phyloP scores from a whole-genome alignment of 116 monocot genomes.

The Cymodocea nodosa region DNA sequence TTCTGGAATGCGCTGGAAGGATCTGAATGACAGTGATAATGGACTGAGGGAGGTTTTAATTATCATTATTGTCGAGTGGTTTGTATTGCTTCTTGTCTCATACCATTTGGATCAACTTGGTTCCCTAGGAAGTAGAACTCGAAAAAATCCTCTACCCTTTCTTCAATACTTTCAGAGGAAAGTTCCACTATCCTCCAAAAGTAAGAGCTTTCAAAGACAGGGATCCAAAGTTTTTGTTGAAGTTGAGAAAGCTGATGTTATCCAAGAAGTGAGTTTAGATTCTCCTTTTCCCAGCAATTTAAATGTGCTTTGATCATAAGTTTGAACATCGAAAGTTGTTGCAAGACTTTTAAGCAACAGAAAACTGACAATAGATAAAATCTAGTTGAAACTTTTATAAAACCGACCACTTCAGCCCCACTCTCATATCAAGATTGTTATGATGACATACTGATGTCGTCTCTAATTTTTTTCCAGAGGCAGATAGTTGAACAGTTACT shows the following conservation, averaged over 20 bases:
- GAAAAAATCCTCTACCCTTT: slow-evolving; percentile 29
- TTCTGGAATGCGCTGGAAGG: slow-evolving; percentile 60
- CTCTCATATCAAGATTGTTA: not conserved
- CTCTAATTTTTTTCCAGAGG: slow-evolving; percentile 26
- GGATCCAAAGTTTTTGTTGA: slow-evolving; percentile 34
- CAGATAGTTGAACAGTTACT: slow-evolving; percentile 47
- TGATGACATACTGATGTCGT: not conserved
- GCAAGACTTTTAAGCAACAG: not conserved
- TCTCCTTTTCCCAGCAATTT: not conserved
- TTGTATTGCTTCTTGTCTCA: slow-evolving; percentile 46
- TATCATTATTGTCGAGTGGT: slow-evolving; percentile 52
- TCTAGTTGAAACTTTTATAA: not conserved
- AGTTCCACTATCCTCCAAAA: slow-evolving; percentile 1
- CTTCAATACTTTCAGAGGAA: slow-evolving; percentile 27
- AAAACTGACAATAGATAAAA: not conserved
- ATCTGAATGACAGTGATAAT: slow-evolving; percentile 41
- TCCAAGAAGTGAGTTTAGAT: slow-evolving; percentile 45
- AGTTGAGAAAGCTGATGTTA: slow-evolving; percentile 53
- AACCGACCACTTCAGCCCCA: not conserved
- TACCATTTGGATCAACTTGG: slow-evolving; percentile 48
- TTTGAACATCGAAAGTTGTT: not conserved
- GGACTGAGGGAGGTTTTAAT: slow-evolving; percentile 61
- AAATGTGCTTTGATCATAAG: not conserved
- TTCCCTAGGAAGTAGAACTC: slow-evolving; percentile 17
- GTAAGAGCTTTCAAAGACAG: slow-evolving; percentile 12